Evolutionary conservation across 192 early-diverging fungal genomes (phyloP).

Genomic region (Entrophospora sp.): DNA sequence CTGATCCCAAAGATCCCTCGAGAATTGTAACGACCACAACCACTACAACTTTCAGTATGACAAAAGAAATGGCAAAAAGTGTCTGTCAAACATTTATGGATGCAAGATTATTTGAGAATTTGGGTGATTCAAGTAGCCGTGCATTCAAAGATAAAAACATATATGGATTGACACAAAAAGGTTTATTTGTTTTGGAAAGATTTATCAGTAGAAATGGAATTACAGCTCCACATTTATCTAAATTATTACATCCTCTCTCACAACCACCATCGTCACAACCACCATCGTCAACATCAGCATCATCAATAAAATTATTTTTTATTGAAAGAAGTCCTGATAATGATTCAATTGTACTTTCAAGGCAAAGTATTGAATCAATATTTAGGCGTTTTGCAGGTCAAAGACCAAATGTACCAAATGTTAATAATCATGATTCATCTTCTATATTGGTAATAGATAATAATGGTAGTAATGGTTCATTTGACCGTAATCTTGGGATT

Average conservation of each 20-base stretch:
- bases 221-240: conserved; percentile 26
- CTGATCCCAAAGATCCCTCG: conserved; percentile 42
- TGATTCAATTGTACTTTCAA: conserved; percentile 35
- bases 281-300: not conserved
- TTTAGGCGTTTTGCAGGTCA: conserved; percentile 38
- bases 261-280: too few relatives aligned
- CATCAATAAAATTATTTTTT: conserved; percentile 24
- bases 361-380: conserved; percentile 27
- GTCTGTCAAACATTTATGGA: conserved; percentile 46
- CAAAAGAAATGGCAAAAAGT: conserved; percentile 46
- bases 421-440: too few relatives aligned
- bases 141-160: conserved; percentile 38
- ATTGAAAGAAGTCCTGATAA: conserved; percentile 40
- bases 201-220: conserved; percentile 38
- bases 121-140: conserved; percentile 33
- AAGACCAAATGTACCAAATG: conserved; percentile 33
- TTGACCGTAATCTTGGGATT: conserved; percentile 31
- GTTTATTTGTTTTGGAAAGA: conserved; percentile 37
- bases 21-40: conserved; percentile 39
- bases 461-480: too few relatives aligned
- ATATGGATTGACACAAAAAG: conserved; percentile 40
- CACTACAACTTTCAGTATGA: conserved; percentile 51
- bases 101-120: conserved; percentile 37
- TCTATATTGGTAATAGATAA: too few relatives aligned
- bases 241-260: too few relatives aligned